Conservation (phyloP, 129 eudicot genomes). For the Chrysanthemum lavandulifolium region DNA sequence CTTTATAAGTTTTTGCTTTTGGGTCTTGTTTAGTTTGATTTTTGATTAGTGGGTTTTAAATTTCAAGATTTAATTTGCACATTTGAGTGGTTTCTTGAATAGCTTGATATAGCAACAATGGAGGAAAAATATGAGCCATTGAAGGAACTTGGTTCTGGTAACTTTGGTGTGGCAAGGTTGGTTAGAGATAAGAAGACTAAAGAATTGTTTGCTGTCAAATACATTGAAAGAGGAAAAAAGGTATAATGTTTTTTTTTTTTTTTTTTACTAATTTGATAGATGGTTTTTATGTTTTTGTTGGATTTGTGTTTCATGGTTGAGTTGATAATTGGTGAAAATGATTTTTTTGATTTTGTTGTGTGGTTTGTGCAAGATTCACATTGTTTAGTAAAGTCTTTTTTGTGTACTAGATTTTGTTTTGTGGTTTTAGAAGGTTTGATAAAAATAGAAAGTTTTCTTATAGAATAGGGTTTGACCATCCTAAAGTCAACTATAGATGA, state of each 20-base stretch:
- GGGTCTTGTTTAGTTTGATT: slow-evolving; percentile 26
- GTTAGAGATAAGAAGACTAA: too few relatives aligned
- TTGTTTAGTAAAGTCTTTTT: slow-evolving; percentile 20
- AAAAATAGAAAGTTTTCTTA: slow-evolving; percentile 16
- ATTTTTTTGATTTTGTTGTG: slow-evolving; percentile 4
- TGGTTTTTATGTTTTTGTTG: slow-evolving; percentile 3
- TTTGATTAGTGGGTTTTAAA: slow-evolving; percentile 16
- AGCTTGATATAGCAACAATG: too few relatives aligned
- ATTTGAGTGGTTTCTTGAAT: too few relatives aligned
- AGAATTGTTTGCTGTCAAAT: too few relatives aligned
- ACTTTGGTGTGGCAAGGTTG: too few relatives aligned
- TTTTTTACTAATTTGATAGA: neutral
- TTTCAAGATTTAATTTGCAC: neutral
- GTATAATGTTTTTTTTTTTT: too few relatives aligned
- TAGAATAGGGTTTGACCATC: slow-evolving; percentile 30
- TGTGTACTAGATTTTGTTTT: slow-evolving; percentile 5
- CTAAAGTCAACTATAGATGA: slow-evolving; percentile 26
- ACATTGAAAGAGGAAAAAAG: too few relatives aligned
- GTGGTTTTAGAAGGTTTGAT: neutral
- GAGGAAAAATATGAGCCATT: too few relatives aligned
- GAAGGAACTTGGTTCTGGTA: too few relatives aligned
- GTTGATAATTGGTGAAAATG: slow-evolving; percentile 19
- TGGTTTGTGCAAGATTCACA: slow-evolving; percentile 10
- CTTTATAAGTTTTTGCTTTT: neutral
- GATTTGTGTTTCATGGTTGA: neutral